Base-by-base conservation (phyloP, 805 yeast genomes). In the Myxozyma monticola region DNA sequence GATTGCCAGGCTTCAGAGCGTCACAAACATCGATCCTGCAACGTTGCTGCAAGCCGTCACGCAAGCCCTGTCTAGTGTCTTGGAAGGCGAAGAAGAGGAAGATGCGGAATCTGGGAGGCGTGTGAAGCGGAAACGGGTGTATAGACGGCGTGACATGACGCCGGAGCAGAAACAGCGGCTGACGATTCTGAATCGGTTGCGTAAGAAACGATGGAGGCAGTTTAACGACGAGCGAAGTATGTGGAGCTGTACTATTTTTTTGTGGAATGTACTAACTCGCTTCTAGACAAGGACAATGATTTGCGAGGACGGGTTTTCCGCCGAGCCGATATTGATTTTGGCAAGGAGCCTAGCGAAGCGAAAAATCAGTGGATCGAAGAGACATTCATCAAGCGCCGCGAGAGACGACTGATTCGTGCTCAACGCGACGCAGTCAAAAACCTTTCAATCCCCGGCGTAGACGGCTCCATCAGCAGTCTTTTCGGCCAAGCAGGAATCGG, bases 131-230 rank as follows among this genome's bases (percentile, higher is more conserved):
- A 43, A 39, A 17, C 36, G 36, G 12, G 20, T 22, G 12, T 25
- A 29, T 15, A 38, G 45, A 26, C 42, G 35, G 25, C 43, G 37
- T 3, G 17, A 26, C 12, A 45, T 39, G n/a, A 57, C 68, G 1
- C 66, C 65, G 15, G 69, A 62, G 36, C 73, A 71, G 40, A 76
- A 76, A 54, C 88, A 83, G 60, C 76, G 79, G 54, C 71, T 82
- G 9, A 70, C 89, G 42, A 60, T 76, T 22, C 90, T 81, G 41
- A 88, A 88, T 62, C 72, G 95, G 41, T 86, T 81, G 46, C 72
- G 96, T 18, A 88, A 88, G 70, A 83, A 85, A 69, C 77, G 79
- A 58, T 88, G 96, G 96, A 75, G 96, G 62, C 90, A 81, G 57
- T 82, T 79, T 24, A 88, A 91, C 63, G 77, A 79, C 7, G 84